Evolutionary conservation across 306 rosid genomes (phyloP).

Genomic region (Dalbergia cochinchinensis): DNA sequence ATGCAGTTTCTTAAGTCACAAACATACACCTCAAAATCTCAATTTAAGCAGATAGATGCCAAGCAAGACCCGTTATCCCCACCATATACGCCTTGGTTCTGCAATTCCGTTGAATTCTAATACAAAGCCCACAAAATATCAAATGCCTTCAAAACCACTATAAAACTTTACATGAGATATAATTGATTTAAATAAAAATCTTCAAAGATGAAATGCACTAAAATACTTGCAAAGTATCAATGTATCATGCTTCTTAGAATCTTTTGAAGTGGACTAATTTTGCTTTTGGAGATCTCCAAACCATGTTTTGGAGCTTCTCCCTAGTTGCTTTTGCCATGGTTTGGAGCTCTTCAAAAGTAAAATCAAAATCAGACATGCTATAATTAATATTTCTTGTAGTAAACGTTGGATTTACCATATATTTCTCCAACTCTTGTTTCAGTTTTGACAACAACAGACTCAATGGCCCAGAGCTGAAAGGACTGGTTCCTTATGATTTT

Average conservation of each 20-base stretch:
- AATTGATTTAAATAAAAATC: too few species aligned
- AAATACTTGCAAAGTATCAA: not conserved
- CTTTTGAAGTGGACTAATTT: not conserved
- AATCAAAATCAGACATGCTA: not conserved
- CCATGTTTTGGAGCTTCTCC: too few species aligned
- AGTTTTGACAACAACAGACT: constrained; percentile 81
- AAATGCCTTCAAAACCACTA: constrained; percentile 2
- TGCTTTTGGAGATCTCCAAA: constrained; percentile 3
- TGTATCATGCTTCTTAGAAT: not conserved
- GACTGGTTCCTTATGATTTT: constrained; percentile 85
- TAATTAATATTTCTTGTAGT: constrained; percentile 13
- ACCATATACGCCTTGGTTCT: not conserved
- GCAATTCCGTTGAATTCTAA: constrained; percentile 8
- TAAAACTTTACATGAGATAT: not conserved
- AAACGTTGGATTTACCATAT: constrained; percentile 5
- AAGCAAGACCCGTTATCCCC: not conserved
- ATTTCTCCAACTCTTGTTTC: constrained; percentile 46
- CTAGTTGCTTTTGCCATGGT: too few species aligned
- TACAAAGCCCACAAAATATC: constrained; percentile 15
- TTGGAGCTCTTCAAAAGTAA: too few species aligned
- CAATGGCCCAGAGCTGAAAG: constrained; percentile 89
- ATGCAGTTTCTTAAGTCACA: not conserved
- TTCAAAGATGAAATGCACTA: not conserved
- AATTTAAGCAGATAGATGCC: not conserved
- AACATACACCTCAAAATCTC: not conserved